A percentile compares a stretch with the other conserved stretches of the same genome.
Evolutionary conservation across 1,284 basidiomycete species (phyloP).

Genomic region (Bjerkandera adusta): DNA sequence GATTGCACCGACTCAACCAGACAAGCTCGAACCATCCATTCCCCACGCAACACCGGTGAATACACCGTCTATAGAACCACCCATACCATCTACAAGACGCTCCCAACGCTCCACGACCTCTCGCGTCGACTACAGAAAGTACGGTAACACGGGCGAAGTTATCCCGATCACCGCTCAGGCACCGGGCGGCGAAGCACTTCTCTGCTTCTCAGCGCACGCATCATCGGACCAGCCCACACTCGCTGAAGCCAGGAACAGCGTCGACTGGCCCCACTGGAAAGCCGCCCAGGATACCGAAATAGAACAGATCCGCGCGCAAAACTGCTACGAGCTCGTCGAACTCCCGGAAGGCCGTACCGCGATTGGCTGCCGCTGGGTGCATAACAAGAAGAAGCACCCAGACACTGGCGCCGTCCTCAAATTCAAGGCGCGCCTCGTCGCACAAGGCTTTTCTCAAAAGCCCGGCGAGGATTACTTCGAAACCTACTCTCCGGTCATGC

Average conservation of each 20-base stretch:
- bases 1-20: too few species aligned
- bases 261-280: conserved; percentile 29
- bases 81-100: too few species aligned
- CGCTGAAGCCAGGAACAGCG: conserved; percentile 24
- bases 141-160: too few species aligned
- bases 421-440: conserved; percentile 39
- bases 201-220: conserved; percentile 6
- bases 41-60: too few species aligned
- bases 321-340: conserved; percentile 20
- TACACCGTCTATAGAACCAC: too few species aligned
- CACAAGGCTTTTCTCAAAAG: conserved; percentile 38
- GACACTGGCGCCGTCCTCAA: conserved; percentile 23
- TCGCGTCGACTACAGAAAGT: too few species aligned
- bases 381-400: conserved; percentile 28
- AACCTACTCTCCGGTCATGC: conserved; percentile 33
- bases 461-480: conserved; percentile 37
- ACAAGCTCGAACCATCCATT: too few species aligned
- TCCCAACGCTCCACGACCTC: too few species aligned
- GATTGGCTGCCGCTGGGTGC: conserved; percentile 32
- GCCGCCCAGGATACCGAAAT: conserved; percentile 31
- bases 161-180: too few species aligned
- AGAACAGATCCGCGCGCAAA: conserved; percentile 21
- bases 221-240: conserved; percentile 18
- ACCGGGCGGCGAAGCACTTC: too few species aligned
- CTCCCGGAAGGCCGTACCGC: conserved; percentile 25